These are phyloP conservation scores for Asclepias syriaca DNA, from an alignment of 257 asterid genomes.

Conservation along the genomic window DNA sequence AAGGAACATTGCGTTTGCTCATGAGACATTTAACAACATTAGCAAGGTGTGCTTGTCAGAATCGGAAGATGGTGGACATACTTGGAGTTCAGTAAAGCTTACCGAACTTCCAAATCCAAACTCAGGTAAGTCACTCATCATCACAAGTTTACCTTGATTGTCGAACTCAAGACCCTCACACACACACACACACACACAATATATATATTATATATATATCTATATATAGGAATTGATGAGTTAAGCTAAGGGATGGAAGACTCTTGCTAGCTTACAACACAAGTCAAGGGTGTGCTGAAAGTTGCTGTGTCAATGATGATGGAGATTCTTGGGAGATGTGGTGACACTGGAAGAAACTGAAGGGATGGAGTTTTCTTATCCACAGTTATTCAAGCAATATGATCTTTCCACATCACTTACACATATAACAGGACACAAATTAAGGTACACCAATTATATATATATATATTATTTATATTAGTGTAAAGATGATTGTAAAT, in stretches of 20 bases:
- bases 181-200: no score
- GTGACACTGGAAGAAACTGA: constrained; percentile 57
- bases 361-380: constrained; percentile 93
- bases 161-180: no score
- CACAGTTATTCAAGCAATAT: constrained; percentile 79
- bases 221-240: constrained; percentile 70
- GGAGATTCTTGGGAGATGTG: constrained; percentile 87
- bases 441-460: constrained; percentile 43
- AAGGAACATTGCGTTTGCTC: constrained; percentile 66
- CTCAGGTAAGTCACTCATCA: constrained; percentile 48
- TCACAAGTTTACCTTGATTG: background rate
- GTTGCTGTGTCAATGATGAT: constrained; percentile 71
- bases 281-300: constrained; percentile 69
- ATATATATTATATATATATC: no score
- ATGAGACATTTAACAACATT: constrained; percentile 63
- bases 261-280: constrained; percentile 81
- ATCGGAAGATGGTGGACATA: constrained; percentile 75
- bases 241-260: constrained; percentile 71
- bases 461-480: no score
- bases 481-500: no score
- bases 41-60: constrained; percentile 77
- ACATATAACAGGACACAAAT: constrained; percentile 83
- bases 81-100: constrained; percentile 78
- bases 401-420: constrained; percentile 80
- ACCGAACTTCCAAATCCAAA: constrained; percentile 85